phyloP scores from a whole-genome alignment of 106 monocot genomes.

The Dendrobium catenatum region DNA sequence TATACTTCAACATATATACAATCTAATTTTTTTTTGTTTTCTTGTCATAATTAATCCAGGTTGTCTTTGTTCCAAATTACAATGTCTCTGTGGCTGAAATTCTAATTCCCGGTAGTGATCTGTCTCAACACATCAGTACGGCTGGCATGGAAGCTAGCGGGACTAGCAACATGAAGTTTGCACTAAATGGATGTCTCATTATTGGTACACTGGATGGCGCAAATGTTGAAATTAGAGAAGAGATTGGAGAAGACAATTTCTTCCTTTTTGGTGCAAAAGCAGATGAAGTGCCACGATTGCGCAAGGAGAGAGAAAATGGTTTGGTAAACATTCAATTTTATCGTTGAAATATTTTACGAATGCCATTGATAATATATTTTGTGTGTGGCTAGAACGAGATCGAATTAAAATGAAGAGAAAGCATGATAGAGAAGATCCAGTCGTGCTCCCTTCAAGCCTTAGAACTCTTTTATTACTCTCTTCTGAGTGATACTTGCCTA shows the following conservation, averaged over 20 bases:
- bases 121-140: conserved; percentile 93
- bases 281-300: conserved; percentile 66
- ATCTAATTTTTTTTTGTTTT: neutral
- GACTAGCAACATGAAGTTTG: conserved; percentile 96
- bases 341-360: neutral
- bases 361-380: too few species aligned
- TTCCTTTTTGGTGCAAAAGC: conserved; percentile 91
- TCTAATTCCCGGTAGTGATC: conserved; percentile 89
- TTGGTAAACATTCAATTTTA: conserved; percentile 31
- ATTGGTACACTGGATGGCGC: conserved; percentile 93
- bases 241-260: conserved; percentile 86
- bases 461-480: too few species aligned
- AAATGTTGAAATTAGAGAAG: conserved; percentile 95
- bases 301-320: conserved; percentile 76
- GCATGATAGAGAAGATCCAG: too few species aligned
- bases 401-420: too few species aligned
- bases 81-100: conserved; percentile 88
- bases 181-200: conserved; percentile 87
- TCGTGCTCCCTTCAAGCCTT: too few species aligned
- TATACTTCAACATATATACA: neutral
- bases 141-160: conserved; percentile 98
- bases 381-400: too few species aligned
- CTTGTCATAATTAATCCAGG: conserved; percentile 19
- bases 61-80: conserved; percentile 86
- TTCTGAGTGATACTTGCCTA: too few species aligned